Evolutionary conservation across 192 early-diverging fungal species (phyloP), one percentile per base, ranked within the genome.

Genomic region (Radiomyces spectabilis): DNA sequence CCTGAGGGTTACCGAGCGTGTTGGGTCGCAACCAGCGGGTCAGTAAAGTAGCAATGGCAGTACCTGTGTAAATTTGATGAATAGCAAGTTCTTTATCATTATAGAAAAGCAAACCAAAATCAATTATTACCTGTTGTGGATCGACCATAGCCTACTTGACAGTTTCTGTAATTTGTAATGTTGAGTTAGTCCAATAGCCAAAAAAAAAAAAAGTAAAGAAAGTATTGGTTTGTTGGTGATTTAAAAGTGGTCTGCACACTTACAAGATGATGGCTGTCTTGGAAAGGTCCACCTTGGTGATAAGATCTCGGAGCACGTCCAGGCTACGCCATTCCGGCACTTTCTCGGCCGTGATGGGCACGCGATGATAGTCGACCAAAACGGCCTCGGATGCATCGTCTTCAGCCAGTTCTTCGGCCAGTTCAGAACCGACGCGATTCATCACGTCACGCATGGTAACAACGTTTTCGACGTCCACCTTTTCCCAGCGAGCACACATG

Each of bases 81-180:
- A n/a, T n/a, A n/a, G n/a, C n/a, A n/a, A n/a, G n/a, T n/a, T n/a
- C n/a, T n/a, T n/a, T n/a, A n/a, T n/a, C n/a, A n/a, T n/a, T n/a
- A n/a, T n/a, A n/a, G n/a, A n/a, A n/a, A 35, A 35, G 33, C 5
- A 35, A 35, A 35, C 33, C 33, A 35, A 35, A 13, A 35, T 35
- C 13, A 35, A 13, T 48, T 22, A 16, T 48, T 80, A 38, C 78
- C 81, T 33, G 69, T 63, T 21, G 82, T 83, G 12, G 80, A 80
- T 27, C 82, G 63, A n/a, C 82, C 82, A 3, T 77, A 34, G 2
- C 82, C 80, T 16, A 83, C 67, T 65, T 84, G 82, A 53, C 80
- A 83, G 45, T 83, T 83, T 13, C 62, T 64, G 44, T 21, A 2
- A n/a, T n/a, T n/a, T n/a, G n/a, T n/a, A n/a, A n/a, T n/a, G n/a